Conservation (phyloP, 1,284 basidiomycete species). For the Porogramme epimiltina region DNA sequence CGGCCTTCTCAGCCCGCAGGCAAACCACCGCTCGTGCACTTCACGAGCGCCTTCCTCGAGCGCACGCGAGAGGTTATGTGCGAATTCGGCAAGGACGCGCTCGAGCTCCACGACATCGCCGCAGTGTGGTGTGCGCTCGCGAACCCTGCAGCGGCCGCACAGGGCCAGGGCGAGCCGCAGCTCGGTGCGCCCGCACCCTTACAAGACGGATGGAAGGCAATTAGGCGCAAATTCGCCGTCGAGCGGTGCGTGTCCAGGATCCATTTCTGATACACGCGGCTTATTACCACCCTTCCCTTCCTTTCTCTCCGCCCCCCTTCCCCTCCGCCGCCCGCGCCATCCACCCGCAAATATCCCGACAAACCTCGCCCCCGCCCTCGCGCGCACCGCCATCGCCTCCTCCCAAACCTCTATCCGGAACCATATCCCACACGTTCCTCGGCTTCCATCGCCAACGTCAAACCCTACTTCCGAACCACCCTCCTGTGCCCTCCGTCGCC, state of each 20-base stretch:
- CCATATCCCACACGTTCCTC: no score
- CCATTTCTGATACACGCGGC: conserved; percentile 1
- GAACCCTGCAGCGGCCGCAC: conserved; percentile 52
- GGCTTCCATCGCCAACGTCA: no score
- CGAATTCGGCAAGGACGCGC: conserved; percentile 74
- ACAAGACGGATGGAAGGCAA: conserved; percentile 53
- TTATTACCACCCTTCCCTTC: not conserved
- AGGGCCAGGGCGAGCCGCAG: conserved; percentile 14
- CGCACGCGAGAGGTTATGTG: conserved; percentile 73
- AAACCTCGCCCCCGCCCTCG: no score
- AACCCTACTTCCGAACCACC: no score
- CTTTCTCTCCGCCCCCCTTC: no score
- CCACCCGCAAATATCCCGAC: no score
- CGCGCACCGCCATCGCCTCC: no score
- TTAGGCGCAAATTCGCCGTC: conserved; percentile 61
- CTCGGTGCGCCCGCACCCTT: conserved; percentile 30
- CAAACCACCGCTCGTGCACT: conserved; percentile 65
- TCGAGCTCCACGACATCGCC: conserved; percentile 85
- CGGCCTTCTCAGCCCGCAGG: conserved; percentile 45
- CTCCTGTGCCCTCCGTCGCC: not conserved
- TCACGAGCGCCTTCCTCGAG: conserved; percentile 80
- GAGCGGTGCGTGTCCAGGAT: conserved; percentile 52
- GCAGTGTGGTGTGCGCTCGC: conserved; percentile 81
- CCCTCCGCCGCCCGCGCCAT: no score
- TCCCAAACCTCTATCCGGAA: no score